A percentile compares a stretch with the other conserved stretches of the same genome.
These are phyloP conservation scores for Didymella exigua DNA, from an alignment of 2,329 filamentous ascomycete genomes.

Conservation along the genomic window DNA sequence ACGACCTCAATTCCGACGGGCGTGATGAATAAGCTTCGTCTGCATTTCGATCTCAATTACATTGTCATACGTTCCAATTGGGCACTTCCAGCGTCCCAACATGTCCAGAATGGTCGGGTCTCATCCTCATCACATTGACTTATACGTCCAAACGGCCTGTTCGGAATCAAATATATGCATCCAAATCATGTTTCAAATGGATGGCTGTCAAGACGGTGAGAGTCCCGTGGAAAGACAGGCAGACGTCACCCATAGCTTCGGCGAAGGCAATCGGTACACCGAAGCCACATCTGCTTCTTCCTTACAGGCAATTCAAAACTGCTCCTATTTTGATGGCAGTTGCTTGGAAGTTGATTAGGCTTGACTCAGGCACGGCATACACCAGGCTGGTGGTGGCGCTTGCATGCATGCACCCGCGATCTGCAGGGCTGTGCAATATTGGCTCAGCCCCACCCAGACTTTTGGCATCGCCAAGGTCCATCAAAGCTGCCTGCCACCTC, in stretches of 20 bases:
- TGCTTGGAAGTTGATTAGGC: not conserved
- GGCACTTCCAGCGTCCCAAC: not conserved
- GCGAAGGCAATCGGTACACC: no score
- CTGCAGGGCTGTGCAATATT: not conserved
- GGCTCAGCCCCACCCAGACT: not conserved
- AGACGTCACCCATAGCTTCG: not conserved
- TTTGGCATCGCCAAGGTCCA: not conserved
- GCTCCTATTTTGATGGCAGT: not conserved
- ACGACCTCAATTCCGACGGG: not conserved
- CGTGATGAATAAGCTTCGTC: not conserved
- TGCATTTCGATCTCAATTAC: not conserved
- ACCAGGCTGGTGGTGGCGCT: not conserved
- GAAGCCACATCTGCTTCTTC: no score
- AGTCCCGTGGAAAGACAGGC: not conserved
- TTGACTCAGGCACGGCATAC: not conserved
- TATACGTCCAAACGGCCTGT: no score
- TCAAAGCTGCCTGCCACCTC: not conserved
- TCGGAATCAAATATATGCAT: no score
- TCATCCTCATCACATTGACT: not conserved
- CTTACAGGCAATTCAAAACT: not conserved
- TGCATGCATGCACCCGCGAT: not conserved
- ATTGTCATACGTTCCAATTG: constrained; percentile 7
- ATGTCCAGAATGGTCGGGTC: not conserved
- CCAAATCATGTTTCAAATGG: not conserved
- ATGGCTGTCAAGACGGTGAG: not conserved